These are phyloP conservation scores for Neoboletus magnificus DNA, from an alignment of 768 basidiomycete species.

Conservation along the genomic window DNA sequence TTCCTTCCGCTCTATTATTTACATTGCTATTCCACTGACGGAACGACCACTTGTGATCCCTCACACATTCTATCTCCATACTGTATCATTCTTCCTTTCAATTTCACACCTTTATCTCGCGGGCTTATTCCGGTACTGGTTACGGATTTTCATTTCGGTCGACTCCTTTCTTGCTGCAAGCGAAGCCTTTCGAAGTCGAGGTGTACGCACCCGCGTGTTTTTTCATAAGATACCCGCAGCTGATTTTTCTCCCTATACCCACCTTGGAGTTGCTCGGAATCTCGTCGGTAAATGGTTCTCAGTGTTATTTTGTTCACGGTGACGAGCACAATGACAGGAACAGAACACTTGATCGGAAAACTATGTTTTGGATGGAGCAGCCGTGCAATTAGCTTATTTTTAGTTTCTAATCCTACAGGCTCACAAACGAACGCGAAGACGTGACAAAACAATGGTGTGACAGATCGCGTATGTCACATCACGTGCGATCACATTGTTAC, in stretches of 20 bases:
- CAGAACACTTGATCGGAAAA: background rate
- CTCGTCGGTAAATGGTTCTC: background rate
- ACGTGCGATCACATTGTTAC: constrained; percentile 12
- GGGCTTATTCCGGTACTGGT: constrained; percentile 16
- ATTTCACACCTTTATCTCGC: constrained; percentile 1
- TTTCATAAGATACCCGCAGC: constrained; percentile 27
- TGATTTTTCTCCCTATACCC: constrained; percentile 10
- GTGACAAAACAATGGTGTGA: constrained; percentile 17
- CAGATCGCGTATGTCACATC: constrained; percentile 26
- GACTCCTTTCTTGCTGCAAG: constrained; percentile 1
- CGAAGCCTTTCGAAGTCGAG: background rate
- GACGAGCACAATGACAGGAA: background rate
- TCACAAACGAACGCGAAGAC: background rate
- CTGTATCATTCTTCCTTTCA: background rate
- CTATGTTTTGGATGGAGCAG: background rate
- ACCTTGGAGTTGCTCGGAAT: background rate
- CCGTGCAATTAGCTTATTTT: background rate
- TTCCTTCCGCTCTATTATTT: background rate
- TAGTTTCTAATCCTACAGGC: background rate
- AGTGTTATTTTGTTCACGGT: background rate
- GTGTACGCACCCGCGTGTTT: constrained; percentile 15
- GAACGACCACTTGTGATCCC: constrained; percentile 3
- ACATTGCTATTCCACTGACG: constrained; percentile 20
- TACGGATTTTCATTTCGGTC: constrained; percentile 19
- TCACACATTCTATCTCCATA: constrained; percentile 3